These are phyloP conservation scores for Ceratobasidium theobromae DNA, from an alignment of 1,284 basidiomycete species.

Conservation along the genomic window DNA sequence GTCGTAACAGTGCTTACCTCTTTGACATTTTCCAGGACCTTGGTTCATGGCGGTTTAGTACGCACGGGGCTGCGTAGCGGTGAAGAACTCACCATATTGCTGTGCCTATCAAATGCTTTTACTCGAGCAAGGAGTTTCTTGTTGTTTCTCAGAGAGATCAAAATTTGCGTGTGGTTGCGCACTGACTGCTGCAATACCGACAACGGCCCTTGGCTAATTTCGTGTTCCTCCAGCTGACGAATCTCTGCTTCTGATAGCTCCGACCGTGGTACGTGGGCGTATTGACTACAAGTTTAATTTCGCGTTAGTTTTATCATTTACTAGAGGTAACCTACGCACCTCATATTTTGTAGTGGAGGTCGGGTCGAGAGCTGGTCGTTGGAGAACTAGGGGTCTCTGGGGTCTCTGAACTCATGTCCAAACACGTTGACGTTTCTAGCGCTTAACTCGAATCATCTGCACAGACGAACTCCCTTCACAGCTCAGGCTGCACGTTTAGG, in stretches of 20 bases:
- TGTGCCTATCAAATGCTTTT: conserved; percentile 98
- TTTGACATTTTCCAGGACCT: conserved; percentile 97
- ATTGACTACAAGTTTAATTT: conserved; percentile 65
- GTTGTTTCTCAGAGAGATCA: conserved; percentile 97
- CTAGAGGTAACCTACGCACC: neutral
- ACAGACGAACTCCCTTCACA: too few species aligned
- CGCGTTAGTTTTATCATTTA: neutral
- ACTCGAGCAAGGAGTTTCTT: conserved; percentile 97
- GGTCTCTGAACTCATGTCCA: too few species aligned
- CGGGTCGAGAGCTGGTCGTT: neutral
- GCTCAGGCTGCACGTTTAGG: too few species aligned
- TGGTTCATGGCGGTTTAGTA: conserved; percentile 1
- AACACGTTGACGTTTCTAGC: too few species aligned
- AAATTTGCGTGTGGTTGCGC: conserved; percentile 95
- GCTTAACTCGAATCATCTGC: too few species aligned
- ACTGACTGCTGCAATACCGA: conserved; percentile 99
- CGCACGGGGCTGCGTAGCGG: neutral
- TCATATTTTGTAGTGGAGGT: conserved; percentile 24
- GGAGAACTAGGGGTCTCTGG: neutral
- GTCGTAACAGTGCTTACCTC: conserved; percentile 58
- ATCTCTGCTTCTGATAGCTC: conserved; percentile 97
- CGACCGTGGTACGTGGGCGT: conserved; percentile 94
- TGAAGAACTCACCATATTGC: conserved; percentile 84
- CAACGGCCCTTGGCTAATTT: conserved; percentile 94
- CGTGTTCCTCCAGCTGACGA: conserved; percentile 92